A percentile compares a stretch with the other conserved stretches of the same genome.
These are phyloP conservation scores for Porogramme epimiltina DNA, from an alignment of 1,284 basidiomycete species.

Conservation along the genomic window DNA sequence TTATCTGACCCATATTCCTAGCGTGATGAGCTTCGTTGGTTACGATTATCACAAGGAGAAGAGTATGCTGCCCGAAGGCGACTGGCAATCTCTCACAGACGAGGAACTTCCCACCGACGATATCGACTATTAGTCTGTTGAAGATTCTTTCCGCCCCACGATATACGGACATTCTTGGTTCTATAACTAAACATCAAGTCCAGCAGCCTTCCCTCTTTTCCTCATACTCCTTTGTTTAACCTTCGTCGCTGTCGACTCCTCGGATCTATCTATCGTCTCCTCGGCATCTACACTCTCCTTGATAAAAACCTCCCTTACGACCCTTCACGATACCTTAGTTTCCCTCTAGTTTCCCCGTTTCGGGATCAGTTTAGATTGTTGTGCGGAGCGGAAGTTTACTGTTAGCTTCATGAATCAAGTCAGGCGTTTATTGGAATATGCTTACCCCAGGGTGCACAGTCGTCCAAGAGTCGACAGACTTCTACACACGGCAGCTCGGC, in stretches of 20 bases:
- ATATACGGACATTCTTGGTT: too few relatives aligned
- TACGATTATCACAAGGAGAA: constrained; percentile 51
- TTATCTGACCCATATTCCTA: constrained; percentile 25
- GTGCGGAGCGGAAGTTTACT: not conserved
- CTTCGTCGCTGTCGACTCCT: not conserved
- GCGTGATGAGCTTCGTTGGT: constrained; percentile 77
- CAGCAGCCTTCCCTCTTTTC: too few relatives aligned
- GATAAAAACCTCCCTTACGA: not conserved
- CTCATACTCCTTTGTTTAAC: not conserved
- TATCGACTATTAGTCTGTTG: constrained; percentile 6
- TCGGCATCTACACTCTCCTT: not conserved
- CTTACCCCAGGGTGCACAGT: too few relatives aligned
- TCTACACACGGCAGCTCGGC: too few relatives aligned
- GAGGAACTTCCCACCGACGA: constrained; percentile 10
- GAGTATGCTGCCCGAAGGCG: constrained; percentile 9
- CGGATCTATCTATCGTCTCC: not conserved
- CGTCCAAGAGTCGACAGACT: too few relatives aligned
- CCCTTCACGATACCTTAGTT: not conserved
- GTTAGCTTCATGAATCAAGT: not conserved
- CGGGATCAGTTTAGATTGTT: not conserved
- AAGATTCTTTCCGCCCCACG: not conserved
- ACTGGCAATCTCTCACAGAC: constrained; percentile 15
- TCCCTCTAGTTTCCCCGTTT: not conserved
- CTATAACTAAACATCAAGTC: too few relatives aligned
- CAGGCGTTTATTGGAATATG: too few relatives aligned